Evolutionary conservation across 441 rosid species (phyloP), one percentile per base, ranked within the genome.

Genomic region (Populus hybrid): DNA sequence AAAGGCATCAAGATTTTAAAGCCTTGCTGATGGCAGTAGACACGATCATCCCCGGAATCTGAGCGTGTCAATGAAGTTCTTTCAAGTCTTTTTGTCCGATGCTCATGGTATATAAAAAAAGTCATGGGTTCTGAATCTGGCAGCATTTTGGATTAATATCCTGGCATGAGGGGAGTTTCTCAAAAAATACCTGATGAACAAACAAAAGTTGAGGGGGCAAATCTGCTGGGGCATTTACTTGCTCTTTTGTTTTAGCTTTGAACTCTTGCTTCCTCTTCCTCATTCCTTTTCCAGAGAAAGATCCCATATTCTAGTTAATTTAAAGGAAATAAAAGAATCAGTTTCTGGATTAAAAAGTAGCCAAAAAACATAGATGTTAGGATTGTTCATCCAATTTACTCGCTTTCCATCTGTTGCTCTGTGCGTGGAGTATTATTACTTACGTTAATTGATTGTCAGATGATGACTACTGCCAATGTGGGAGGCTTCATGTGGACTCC

Each of bases 41-140:
- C 64, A 94, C 93, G 5, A 94, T 50, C 99, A 94, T 95, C 69
- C 98, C 99, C 0, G 99, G 97, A 78, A 95, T 89, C 87, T 94
- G 97, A 70, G 84, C 63, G 71, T 95, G 97, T 98, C 98, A 94
- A 70, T 94, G 99, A 75, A 94, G 92, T 82, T 95, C 99, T 86
- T 94, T 95, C 90, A 91, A 84, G 84, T 95, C 95, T 30, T 90
- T 91, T 72, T 95, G 99, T n/a, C 99, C 98, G n/a, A 97, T 93
- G 96, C 82, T 82, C 0, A 38, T 64, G 28, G 59, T 53, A 26
- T 9, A 34, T n/a, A 42, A 66, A 7, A 14, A 0, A 10, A 59
- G 72, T 74, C 71, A 50, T 34, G 65, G 53, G 10, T 18, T n/a
- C n/a, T n/a, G n/a, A n/a, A n/a, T n/a, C 32, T 5, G 35, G 24